A percentile compares a stretch with the other conserved stretches of the same genome.
Evolutionary conservation across 257 asterid species (phyloP).

Genomic region (Nicotiana undulata): DNA sequence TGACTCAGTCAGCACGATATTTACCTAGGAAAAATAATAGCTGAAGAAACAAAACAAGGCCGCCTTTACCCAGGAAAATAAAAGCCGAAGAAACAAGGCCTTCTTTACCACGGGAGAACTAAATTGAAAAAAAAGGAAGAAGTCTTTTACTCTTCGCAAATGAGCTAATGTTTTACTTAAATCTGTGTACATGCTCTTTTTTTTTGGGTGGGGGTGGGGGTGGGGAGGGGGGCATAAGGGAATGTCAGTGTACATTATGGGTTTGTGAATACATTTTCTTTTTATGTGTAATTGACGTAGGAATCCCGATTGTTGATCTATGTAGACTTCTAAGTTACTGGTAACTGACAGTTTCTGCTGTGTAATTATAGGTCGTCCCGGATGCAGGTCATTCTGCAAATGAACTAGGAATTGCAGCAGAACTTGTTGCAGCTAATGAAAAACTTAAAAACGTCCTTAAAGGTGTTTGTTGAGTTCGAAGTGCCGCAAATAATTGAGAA

Average conservation of each 20-base stretch:
- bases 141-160: not conserved
- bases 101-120: not conserved
- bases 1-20: not conserved
- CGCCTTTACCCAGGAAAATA: not conserved
- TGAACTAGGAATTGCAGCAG: conserved; percentile 68
- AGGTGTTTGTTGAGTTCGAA: conserved; percentile 15
- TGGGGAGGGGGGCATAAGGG: too few species aligned
- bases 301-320: not conserved
- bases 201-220: too few species aligned
- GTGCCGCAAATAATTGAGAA: not conserved
- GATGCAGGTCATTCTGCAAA: conserved; percentile 97
- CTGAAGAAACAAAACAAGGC: not conserved
- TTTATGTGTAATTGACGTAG: not conserved
- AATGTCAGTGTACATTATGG: not conserved
- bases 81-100: not conserved
- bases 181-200: not conserved
- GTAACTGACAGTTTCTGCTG: not conserved
- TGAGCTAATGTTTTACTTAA: not conserved
- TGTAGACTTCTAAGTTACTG: not conserved
- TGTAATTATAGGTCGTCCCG: conserved; percentile 47
- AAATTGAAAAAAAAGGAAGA: not conserved
- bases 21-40: not conserved
- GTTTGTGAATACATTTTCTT: not conserved
- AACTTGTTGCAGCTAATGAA: conserved; percentile 87
- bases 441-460: conserved; percentile 45